These are phyloP conservation scores for Ulota crispa DNA, from an alignment of 225 moss, liverwort and hornwort species.

Conservation along the genomic window DNA sequence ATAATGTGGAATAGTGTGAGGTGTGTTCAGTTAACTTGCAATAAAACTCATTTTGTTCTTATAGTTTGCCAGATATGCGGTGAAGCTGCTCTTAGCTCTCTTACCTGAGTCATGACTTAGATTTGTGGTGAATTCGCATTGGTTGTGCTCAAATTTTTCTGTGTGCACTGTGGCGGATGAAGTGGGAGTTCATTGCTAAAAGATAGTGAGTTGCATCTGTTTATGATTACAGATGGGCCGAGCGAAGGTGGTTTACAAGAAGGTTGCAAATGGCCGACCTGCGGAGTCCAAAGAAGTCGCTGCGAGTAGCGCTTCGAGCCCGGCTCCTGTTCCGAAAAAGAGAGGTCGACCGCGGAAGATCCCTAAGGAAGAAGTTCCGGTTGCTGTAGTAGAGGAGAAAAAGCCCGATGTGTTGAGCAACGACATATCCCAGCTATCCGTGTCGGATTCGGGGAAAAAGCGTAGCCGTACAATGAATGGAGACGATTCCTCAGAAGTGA, in stretches of 20 bases:
- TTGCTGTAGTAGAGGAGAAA: slow-evolving; percentile 55
- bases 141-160: slow-evolving; percentile 1
- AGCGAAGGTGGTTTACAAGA: slow-evolving; percentile 80
- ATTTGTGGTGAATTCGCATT: slow-evolving; percentile 32
- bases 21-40: slow-evolving; percentile 11
- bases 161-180: slow-evolving; percentile 16
- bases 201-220: background rate
- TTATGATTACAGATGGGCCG: slow-evolving; percentile 75
- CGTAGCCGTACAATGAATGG: slow-evolving; percentile 64
- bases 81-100: slow-evolving; percentile 19
- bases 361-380: slow-evolving; percentile 66
- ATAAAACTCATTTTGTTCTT: slow-evolving; percentile 17
- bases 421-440: slow-evolving; percentile 63
- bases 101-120: slow-evolving; percentile 9
- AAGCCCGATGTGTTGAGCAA: slow-evolving; percentile 59
- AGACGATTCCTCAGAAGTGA: slow-evolving; percentile 65
- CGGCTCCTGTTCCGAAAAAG: slow-evolving; percentile 77
- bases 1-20: slow-evolving; percentile 10
- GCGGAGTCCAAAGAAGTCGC: slow-evolving; percentile 68
- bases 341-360: slow-evolving; percentile 87
- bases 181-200: slow-evolving; percentile 13
- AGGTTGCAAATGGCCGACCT: slow-evolving; percentile 50
- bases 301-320: slow-evolving; percentile 69
- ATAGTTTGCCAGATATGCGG: slow-evolving; percentile 23
- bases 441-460: slow-evolving; percentile 69